Evolutionary conservation across 2,329 filamentous ascomycete genomes (phyloP).

Genomic region (Ophiostoma sp.): DNA sequence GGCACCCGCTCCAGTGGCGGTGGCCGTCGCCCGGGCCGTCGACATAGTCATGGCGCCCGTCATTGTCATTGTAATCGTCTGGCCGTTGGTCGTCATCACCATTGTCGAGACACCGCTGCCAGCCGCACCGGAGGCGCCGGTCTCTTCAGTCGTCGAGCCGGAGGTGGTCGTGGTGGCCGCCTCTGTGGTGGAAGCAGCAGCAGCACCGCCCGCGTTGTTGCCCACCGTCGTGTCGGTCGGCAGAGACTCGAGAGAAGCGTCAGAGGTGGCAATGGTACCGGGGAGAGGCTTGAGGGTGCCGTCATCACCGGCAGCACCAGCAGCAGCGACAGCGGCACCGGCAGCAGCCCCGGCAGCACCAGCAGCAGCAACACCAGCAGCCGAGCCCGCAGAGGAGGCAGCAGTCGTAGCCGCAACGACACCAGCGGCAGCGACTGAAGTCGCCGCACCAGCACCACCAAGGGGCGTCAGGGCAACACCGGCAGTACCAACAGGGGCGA

Average conservation of each 20-base stretch:
- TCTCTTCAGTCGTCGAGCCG: background rate
- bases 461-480: background rate
- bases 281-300: slow-evolving; percentile 22
- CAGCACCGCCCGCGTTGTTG: background rate
- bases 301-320: background rate
- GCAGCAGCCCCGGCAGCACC: background rate
- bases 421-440: background rate
- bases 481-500: background rate
- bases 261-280: slow-evolving; percentile 21
- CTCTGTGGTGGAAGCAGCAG: background rate
- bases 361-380: background rate
- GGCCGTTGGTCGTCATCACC: slow-evolving; percentile 28
- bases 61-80: slow-evolving; percentile 26
- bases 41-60: slow-evolving; percentile 22
- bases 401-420: background rate
- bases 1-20: slow-evolving; percentile 20
- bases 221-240: slow-evolving; percentile 17
- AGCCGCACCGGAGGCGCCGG: background rate
- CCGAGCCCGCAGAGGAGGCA: background rate
- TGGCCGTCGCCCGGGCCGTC: slow-evolving; percentile 18
- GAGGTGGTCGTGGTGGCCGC: background rate
- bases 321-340: background rate
- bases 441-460: background rate
- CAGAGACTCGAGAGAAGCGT: slow-evolving; percentile 23
- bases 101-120: slow-evolving; percentile 27